Percentiles rank a stretch among this genome's conserved stretches.
Conservation (phyloP, 176 grass and related monocot genomes). For the Metroxylon sagu region DNA sequence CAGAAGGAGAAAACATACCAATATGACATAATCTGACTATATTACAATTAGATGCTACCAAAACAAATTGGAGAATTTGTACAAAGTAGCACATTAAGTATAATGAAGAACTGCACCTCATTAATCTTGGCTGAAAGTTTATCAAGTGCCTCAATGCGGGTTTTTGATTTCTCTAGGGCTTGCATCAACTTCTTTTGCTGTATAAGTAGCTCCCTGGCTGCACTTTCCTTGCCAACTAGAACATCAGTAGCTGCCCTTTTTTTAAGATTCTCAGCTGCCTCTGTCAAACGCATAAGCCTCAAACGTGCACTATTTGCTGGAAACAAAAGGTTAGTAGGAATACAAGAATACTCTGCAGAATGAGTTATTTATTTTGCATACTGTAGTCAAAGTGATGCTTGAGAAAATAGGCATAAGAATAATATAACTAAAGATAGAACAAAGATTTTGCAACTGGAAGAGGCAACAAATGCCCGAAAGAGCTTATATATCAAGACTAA, state of each 20-base stretch:
- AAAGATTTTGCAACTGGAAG: too few relatives aligned
- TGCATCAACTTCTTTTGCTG: slow-evolving; percentile 90
- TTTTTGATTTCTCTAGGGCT: slow-evolving; percentile 69
- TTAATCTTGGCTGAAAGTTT: slow-evolving; percentile 74
- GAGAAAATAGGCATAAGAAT: background rate
- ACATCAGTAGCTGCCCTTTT: slow-evolving; percentile 51
- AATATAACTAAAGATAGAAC: too few relatives aligned
- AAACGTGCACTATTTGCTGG: slow-evolving; percentile 53
- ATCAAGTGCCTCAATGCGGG: slow-evolving; percentile 66
- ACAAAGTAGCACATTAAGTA: too few relatives aligned
- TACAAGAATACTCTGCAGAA: slow-evolving; percentile 15
- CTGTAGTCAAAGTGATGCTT: background rate
- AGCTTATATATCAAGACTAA: too few relatives aligned
- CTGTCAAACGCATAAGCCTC: slow-evolving; percentile 78
- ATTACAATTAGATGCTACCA: too few relatives aligned
- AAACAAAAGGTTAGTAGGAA: slow-evolving; percentile 17
- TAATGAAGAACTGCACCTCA: slow-evolving; percentile 23
- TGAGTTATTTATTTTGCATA: background rate
- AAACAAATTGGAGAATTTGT: too few relatives aligned
- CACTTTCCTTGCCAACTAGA: slow-evolving; percentile 50
- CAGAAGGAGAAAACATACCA: too few relatives aligned
- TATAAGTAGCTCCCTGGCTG: slow-evolving; percentile 73
- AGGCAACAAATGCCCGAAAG: too few relatives aligned
- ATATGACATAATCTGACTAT: too few relatives aligned
- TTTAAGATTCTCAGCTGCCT: slow-evolving; percentile 82